Evolutionary conservation across 371 early-diverging fungal genomes (phyloP), one percentile per base, ranked within the genome.

Genomic region (Mortierella sp.): DNA sequence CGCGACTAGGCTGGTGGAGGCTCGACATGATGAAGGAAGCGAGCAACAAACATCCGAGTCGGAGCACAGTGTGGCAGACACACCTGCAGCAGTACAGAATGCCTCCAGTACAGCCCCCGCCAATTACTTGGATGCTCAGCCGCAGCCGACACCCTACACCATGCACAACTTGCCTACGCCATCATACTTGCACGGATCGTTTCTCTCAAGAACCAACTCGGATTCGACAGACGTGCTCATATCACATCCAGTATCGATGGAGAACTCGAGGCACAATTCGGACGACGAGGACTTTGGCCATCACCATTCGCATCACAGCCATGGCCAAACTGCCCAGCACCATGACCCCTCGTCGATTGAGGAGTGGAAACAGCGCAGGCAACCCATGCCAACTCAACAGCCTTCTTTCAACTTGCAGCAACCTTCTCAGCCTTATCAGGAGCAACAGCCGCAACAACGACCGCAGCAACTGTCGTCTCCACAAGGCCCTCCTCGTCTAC

Each of bases 171-270:
- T 61, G 24, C 67, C 11, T 24, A 24, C 67, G 13, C 40, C n/a
- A 37, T 40, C 61, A 61, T 16, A 61, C 37, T 16, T 59, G 31
- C 61, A 61, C 16, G 61, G 61, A 61, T 61, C 61, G 19, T 8
- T 31, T 34, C 71, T 82, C 31, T 73, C 79, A 14, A 79, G 83
- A 67, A 76, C 74, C 9, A 76, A 76, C 74, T 51, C 83, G 4
- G 83, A 83, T 37, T 54, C 83, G 3, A 83, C 83, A 5, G 83
- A 83, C 8, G 71, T 83, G 46, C 50, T 83, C 16, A 74, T 83
- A 24, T 79, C 83, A 8, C 59, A 74, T 44, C 79, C 79, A 8
- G 69, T 71, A 0, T 84, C 84, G 5, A 69, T 84, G n/a, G 79
- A 73, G 3, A 71, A 67, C 44, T 83, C 83, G 28, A 76, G 83